Base-by-base conservation (phyloP, 331 rosid species). In the Spiraea crenata region DNA sequence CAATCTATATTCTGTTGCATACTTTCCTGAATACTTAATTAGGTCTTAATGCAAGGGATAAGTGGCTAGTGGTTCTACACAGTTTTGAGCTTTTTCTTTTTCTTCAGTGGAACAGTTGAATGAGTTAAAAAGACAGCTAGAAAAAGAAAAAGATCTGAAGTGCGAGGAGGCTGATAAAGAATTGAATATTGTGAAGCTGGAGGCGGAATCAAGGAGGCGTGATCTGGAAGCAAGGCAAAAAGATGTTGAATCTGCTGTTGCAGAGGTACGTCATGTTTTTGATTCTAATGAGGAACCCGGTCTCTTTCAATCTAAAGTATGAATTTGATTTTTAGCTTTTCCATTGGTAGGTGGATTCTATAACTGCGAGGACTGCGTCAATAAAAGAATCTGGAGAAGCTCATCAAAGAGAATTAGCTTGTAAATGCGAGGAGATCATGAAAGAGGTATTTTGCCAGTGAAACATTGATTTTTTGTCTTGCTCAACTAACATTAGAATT, bases 161-260 rank as follows among this genome's bases (percentile, higher is more conserved):
- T 50, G 83, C 7, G 90, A 90, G 67, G 91, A 87, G 69, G 95
- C 87, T 71, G 65, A 82, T 65, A 80, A 77, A 51, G 76, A 85
- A 65, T 63, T 81, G 10, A 77, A 61, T 69, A 81, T 69, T 52
- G 84, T 74, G 57, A 83, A 76, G 79, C 72, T 56, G 17, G 97
- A 87, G 57, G 87, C 79, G 72, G 96, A 90, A 64, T 83, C 95
- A 35, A 85, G 76, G 88, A 87, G 85, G 65, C 69, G 7, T 60
- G 82, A 58, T 78, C 75, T 84, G 25, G 93, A 91, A 84, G 79
- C 82, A 40, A 86, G 92, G 63, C 87, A 80, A 56, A 89, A 65
- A 72, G 83, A 80, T 74, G 90, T 87, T 7, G 96, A 82, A 82
- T 74, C 86, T 71, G 80, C 88, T 67, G 74, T 87, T 16, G 74